Conservation (phyloP, 805 yeast genomes). For the Cyberlindnera japonica region DNA sequence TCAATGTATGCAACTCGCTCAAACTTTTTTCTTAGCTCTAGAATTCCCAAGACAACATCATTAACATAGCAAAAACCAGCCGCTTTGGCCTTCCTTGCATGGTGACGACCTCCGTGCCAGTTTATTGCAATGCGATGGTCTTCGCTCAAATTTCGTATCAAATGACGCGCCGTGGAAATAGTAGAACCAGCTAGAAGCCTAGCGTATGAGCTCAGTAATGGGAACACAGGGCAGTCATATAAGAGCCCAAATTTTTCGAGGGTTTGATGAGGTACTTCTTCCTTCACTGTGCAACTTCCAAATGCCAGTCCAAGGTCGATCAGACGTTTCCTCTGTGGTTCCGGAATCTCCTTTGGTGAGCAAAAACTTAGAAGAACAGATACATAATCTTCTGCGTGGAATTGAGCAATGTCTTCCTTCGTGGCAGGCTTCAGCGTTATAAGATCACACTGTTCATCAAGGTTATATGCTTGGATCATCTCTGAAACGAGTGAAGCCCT, state of each 20-base stretch:
- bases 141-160: background rate
- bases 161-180: slow-evolving; percentile 38
- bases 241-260: slow-evolving; percentile 43
- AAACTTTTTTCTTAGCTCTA: slow-evolving; percentile 43
- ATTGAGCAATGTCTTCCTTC: slow-evolving; percentile 38
- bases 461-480: slow-evolving; percentile 39
- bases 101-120: slow-evolving; percentile 83
- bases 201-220: slow-evolving; percentile 48
- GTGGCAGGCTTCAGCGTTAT: slow-evolving; percentile 30
- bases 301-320: background rate
- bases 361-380: slow-evolving; percentile 33
- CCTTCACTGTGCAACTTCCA: slow-evolving; percentile 6
- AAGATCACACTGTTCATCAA: slow-evolving; percentile 29
- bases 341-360: slow-evolving; percentile 2
- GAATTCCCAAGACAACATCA: slow-evolving; percentile 59
- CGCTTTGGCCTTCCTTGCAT: slow-evolving; percentile 50
- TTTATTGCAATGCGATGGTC: slow-evolving; percentile 43
- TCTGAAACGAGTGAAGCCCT: slow-evolving; percentile 44
- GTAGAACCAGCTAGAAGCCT: slow-evolving; percentile 54
- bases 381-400: slow-evolving; percentile 47
- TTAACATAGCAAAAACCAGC: slow-evolving; percentile 74
- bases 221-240: slow-evolving; percentile 65
- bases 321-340: background rate
- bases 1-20: slow-evolving; percentile 57
- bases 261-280: slow-evolving; percentile 10